These are phyloP conservation scores for Schwanniomyces pseudopolymorphus DNA, from an alignment of 805 yeast genomes.

Conservation along the genomic window DNA sequence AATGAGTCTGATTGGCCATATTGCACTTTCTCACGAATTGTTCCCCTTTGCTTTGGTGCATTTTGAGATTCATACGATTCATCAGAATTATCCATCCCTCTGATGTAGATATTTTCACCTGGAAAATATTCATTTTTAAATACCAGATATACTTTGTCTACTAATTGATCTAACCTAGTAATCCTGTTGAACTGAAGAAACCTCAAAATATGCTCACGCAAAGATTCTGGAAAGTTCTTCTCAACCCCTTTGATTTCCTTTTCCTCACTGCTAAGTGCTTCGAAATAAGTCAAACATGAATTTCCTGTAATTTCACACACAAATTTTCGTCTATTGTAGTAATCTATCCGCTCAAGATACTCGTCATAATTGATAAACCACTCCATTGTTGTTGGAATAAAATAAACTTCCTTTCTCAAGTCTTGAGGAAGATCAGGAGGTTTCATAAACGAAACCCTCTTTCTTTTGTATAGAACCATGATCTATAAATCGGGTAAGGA, in stretches of 20 bases:
- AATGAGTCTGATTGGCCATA: conserved; percentile 46
- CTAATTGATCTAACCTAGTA: conserved; percentile 80
- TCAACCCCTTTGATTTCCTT: conserved; percentile 62
- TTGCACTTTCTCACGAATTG: conserved; percentile 83
- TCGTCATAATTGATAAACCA: conserved; percentile 81
- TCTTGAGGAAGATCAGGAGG: conserved; percentile 60
- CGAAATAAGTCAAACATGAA: conserved; percentile 85
- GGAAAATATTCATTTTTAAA: conserved; percentile 87
- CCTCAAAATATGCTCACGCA: conserved; percentile 88
- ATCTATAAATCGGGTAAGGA: not conserved
- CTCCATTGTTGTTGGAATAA: conserved; percentile 81
- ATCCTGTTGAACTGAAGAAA: conserved; percentile 78
- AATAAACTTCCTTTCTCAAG: conserved; percentile 67
- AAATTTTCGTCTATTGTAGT: conserved; percentile 72
- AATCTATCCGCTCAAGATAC: conserved; percentile 69
- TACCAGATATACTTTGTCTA: conserved; percentile 77
- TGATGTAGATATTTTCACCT: conserved; percentile 78
- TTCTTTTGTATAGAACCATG: conserved; percentile 78
- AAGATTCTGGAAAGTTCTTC: conserved; percentile 81
- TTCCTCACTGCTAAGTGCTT: conserved; percentile 77
- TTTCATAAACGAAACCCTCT: conserved; percentile 59
- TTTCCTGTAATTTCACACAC: conserved; percentile 96
- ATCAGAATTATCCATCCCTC: conserved; percentile 25
- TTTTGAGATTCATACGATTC: conserved; percentile 7
- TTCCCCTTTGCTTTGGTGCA: conserved; percentile 46